These are phyloP conservation scores for Zalerion maritima DNA, from an alignment of 495 filamentous ascomycete genomes.

Conservation along the genomic window DNA sequence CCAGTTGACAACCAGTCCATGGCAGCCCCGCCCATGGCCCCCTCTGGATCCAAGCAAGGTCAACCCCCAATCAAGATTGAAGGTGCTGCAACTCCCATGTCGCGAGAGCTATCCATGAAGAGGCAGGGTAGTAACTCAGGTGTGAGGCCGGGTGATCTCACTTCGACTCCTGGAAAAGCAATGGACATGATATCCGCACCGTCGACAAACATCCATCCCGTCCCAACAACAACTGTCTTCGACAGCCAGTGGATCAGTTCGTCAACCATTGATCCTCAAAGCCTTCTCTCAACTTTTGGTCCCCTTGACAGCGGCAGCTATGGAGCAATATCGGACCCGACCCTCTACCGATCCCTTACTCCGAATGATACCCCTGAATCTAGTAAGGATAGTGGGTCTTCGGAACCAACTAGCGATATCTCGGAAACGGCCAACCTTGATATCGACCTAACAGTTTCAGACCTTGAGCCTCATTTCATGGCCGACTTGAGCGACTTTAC, in stretches of 20 bases:
- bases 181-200: conserved; percentile 11
- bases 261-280: conserved; percentile 33
- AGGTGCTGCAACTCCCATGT: conserved; percentile 26
- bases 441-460: conserved; percentile 5
- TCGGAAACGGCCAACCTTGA: conserved; percentile 18
- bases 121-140: conserved; percentile 25
- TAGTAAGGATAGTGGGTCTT: conserved; percentile 34
- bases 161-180: conserved; percentile 14
- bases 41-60: conserved; percentile 27
- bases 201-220: conserved; percentile 9
- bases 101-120: conserved; percentile 30
- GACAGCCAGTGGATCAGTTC: conserved; percentile 22
- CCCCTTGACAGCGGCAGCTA: conserved; percentile 20
- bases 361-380: conserved; percentile 44
- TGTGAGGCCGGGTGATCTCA: conserved; percentile 13
- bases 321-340: conserved; percentile 30
- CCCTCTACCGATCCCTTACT: conserved; percentile 30
- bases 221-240: conserved; percentile 5
- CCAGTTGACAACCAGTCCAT: conserved; percentile 7
- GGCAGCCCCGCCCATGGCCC: conserved; percentile 16
- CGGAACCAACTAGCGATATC: conserved; percentile 40
- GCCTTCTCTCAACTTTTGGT: conserved; percentile 21
- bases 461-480: no score
- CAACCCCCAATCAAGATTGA: conserved; percentile 25
- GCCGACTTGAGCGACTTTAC: no score